These are phyloP conservation scores for Solanum ossicruentum DNA, from an alignment of 257 asterid species.

Conservation along the genomic window DNA sequence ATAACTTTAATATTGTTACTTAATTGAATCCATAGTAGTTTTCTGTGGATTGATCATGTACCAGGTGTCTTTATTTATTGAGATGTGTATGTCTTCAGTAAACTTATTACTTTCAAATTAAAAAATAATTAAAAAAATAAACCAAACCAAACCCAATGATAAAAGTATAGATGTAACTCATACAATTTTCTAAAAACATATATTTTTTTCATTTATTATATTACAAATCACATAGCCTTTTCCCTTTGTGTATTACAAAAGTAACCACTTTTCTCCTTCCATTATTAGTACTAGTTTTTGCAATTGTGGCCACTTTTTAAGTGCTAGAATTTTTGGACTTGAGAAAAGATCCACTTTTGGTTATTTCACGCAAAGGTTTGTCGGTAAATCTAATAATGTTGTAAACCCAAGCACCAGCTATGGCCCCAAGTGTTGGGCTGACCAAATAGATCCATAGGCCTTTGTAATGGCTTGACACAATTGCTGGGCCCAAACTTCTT, in stretches of 20 bases:
- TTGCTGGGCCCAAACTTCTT: constrained; percentile 83
- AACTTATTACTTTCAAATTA: no score
- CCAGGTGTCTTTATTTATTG: no score
- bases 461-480: constrained; percentile 36
- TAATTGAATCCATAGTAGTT: no score
- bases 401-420: constrained; percentile 80
- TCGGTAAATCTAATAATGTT: constrained; percentile 62
- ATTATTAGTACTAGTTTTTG: not conserved
- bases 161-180: no score
- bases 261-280: not conserved
- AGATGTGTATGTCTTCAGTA: no score
- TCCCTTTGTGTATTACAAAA: not conserved
- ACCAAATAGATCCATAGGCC: constrained; percentile 65
- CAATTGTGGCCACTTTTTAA: not conserved
- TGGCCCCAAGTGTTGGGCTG: constrained; percentile 70
- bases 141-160: no score
- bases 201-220: not conserved
- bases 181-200: not conserved
- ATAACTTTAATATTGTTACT: no score
- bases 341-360: constrained; percentile 59
- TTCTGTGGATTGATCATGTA: no score
- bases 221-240: not conserved
- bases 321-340: not conserved
- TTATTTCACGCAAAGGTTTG: constrained; percentile 63
- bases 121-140: no score